Conservation (phyloP, 768 basidiomycete genomes). For the Strobilomyces dryophilus region DNA sequence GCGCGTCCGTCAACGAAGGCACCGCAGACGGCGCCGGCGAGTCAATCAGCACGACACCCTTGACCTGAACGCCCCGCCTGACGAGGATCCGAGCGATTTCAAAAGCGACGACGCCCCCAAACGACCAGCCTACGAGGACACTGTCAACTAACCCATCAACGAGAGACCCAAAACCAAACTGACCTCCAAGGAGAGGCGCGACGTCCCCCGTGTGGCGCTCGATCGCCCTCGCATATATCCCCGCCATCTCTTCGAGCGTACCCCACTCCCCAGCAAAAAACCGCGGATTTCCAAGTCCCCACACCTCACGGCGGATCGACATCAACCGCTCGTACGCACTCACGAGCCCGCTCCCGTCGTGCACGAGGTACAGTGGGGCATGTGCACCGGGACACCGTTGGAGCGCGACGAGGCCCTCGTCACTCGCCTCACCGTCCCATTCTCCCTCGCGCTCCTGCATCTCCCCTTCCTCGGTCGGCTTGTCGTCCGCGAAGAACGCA, state of each 20-base stretch:
- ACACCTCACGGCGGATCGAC: constrained; percentile 48
- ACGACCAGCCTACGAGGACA: not conserved
- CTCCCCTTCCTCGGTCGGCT: too few species aligned
- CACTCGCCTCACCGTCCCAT: not conserved
- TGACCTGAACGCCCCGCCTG: constrained; percentile 38
- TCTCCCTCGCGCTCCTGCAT: constrained; percentile 7
- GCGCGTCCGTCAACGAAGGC: constrained; percentile 45
- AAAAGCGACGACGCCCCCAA: constrained; percentile 47
- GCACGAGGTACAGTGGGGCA: constrained; percentile 56
- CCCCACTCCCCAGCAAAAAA: constrained; percentile 48
- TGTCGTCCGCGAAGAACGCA: constrained; percentile 7
- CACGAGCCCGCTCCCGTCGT: constrained; percentile 68
- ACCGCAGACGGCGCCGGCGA: constrained; percentile 55
- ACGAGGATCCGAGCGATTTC: constrained; percentile 53
- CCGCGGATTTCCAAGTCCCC: constrained; percentile 57
- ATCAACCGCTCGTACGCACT: constrained; percentile 46
- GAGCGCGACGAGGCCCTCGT: constrained; percentile 27
- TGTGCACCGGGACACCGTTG: constrained; percentile 29
- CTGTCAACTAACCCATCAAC: not conserved
- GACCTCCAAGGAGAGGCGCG: constrained; percentile 59
- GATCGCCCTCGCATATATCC: constrained; percentile 42
- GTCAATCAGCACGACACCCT: constrained; percentile 65
- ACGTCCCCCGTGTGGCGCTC: constrained; percentile 35
- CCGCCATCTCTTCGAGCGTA: constrained; percentile 49
- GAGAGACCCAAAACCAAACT: not conserved